phyloP scores from a whole-genome alignment of 306 rosid genomes.

The Casuarina equisetifolia region DNA sequence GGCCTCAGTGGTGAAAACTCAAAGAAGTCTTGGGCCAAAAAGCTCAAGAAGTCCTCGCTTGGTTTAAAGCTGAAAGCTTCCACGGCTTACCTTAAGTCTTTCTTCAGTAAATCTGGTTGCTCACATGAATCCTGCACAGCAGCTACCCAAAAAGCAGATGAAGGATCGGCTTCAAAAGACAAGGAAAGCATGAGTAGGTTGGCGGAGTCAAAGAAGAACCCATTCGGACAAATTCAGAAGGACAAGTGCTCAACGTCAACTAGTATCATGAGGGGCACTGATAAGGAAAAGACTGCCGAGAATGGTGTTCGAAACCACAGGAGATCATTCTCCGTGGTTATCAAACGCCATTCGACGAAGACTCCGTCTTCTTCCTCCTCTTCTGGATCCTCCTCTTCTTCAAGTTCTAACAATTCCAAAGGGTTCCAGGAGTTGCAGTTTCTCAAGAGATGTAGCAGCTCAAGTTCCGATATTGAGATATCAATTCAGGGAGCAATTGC shows the following conservation, averaged over 20 bases:
- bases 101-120: constrained; percentile 78
- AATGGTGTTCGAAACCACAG: constrained; percentile 53
- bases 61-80: constrained; percentile 86
- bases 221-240: constrained; percentile 62
- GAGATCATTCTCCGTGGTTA: constrained; percentile 76
- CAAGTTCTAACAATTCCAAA: constrained; percentile 46
- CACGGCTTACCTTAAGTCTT: constrained; percentile 78
- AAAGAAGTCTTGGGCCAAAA: constrained; percentile 78
- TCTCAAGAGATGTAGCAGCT: constrained; percentile 77
- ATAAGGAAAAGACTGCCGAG: constrained; percentile 42
- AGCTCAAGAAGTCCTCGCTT: constrained; percentile 67
- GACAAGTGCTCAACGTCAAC: constrained; percentile 44
- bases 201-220: constrained; percentile 47
- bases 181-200: constrained; percentile 46
- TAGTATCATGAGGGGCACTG: constrained; percentile 34
- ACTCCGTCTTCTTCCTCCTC: constrained; percentile 36
- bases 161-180: constrained; percentile 62
- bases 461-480: constrained; percentile 74
- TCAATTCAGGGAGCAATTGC: constrained; percentile 98
- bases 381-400: constrained; percentile 50
- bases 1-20: constrained; percentile 40
- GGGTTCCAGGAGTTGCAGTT: constrained; percentile 44
- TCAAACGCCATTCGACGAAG: constrained; percentile 62
- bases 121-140: constrained; percentile 67
- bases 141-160: constrained; percentile 66